Base-by-base conservation (phyloP, 257 asterid genomes). In the Solanum virginianum region DNA sequence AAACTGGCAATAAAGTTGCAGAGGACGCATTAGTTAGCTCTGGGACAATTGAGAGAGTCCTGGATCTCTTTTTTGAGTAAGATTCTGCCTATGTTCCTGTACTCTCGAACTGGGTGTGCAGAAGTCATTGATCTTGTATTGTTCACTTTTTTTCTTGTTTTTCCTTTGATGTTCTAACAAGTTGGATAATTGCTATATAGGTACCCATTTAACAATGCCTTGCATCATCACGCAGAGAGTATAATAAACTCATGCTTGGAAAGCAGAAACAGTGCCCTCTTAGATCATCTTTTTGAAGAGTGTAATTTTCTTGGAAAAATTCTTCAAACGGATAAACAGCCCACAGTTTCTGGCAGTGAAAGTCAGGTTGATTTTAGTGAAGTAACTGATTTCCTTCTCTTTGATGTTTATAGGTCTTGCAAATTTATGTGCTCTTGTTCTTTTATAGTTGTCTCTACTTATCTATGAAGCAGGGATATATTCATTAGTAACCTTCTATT, bases 141-240 rank as follows among this genome's bases (percentile, higher is more conserved):
- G 47, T 29, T 79, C 43, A 75, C 43, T 75, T 75, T 75, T 62
- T 75, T 75, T 9, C 45, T 75, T 9, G 24, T 79, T 79, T 79
- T 47, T 53, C 29, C 5, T 79, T 53, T 53, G 49, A 79, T 79
- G 18, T 77, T 77, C 82, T 77, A 51, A 77, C 63, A 16, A 77
- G 63, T 77, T 77, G 63, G 45, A 49, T 77, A 53, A 79, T 26
- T 53, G 29, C 49, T 53, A 17, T 90, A 82, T 91, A 96, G 99
- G 95, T 96, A 94, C 56, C 94, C 99, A 1, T 96, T 85, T 91
- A 96, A 96, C 88, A 96, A 96, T 91, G 98, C 97, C 8, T 91
- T 96, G 90, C 99, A 96, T 89, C 98, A 94, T 91, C 97, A 94
- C 41, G 98, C 92, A 84, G 99, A 94, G 93, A 96, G 96, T 92